Evolutionary conservation across 176 grass and related monocot genomes (phyloP).

Genomic region (Carex scoparia): DNA sequence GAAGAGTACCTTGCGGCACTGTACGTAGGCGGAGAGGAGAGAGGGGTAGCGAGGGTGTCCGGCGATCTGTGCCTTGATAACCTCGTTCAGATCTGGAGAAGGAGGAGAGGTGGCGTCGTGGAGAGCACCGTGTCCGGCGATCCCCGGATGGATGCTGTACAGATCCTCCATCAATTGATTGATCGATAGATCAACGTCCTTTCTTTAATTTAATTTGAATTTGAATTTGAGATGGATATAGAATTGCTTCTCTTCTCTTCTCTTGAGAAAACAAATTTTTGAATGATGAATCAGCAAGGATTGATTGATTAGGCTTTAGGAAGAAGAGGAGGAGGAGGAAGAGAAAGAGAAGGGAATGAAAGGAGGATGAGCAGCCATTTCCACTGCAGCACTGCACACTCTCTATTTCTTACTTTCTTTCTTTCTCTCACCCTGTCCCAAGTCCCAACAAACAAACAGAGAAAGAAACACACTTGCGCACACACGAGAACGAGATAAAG

Average conservation of each 20-base stretch:
- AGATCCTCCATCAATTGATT: conserved; percentile 70
- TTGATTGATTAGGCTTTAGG: neutral
- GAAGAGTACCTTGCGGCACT: conserved; percentile 73
- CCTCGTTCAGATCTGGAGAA: conserved; percentile 64
- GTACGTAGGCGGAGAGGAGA: conserved; percentile 87
- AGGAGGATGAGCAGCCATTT: conserved; percentile 35
- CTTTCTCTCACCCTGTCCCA: neutral
- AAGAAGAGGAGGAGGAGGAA: no score
- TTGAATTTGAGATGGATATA: neutral
- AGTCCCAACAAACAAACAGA: neutral
- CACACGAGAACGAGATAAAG: neutral
- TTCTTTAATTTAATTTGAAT: neutral
- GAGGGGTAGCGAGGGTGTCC: conserved; percentile 79
- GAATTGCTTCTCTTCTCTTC: no score
- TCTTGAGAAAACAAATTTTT: no score
- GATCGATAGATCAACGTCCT: neutral
- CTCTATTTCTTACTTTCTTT: neutral
- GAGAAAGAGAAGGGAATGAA: neutral
- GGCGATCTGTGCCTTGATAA: conserved; percentile 95
- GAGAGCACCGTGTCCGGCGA: conserved; percentile 30
- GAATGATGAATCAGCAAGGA: neutral
- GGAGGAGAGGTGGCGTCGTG: conserved; percentile 8
- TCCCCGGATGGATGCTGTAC: conserved; percentile 87
- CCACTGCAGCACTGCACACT: conserved; percentile 36
- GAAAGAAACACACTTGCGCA: neutral